A percentile compares a stretch with the other conserved stretches of the same genome.
Conservation (phyloP, 83 land plant genomes). For the Picea abies region DNA sequence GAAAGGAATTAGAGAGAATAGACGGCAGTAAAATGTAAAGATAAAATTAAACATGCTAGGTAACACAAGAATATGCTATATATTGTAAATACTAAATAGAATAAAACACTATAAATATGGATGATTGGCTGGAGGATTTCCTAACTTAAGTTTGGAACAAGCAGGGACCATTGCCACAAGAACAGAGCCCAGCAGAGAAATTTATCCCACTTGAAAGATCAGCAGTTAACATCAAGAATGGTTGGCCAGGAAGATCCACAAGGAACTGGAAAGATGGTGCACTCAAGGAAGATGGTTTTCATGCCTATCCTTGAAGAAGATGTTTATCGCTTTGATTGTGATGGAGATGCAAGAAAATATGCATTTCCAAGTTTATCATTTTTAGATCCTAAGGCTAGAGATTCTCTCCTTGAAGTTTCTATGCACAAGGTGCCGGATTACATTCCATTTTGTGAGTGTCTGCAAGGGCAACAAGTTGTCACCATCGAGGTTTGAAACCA, state of each 20-base stretch:
- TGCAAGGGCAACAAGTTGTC: conserved; percentile 65
- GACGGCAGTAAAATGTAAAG: neutral
- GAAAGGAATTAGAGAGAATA: neutral
- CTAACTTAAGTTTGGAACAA: conserved; percentile 4
- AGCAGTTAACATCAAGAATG: conserved; percentile 21
- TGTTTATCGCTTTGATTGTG: conserved; percentile 84
- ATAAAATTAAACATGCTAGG: neutral
- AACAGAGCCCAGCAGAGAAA: neutral
- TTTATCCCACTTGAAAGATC: neutral
- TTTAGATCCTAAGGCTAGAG: conserved; percentile 53
- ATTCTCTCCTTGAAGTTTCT: conserved; percentile 32
- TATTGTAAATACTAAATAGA: neutral
- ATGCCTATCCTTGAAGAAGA: conserved; percentile 79
- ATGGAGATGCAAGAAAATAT: conserved; percentile 40
- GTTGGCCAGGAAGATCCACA: conserved; percentile 14
- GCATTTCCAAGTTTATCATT: conserved; percentile 81
- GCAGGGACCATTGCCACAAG: neutral
- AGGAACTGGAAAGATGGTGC: neutral
- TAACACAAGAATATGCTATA: neutral
- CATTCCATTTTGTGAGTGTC: conserved; percentile 44
- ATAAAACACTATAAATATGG: neutral
- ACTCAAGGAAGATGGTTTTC: conserved; percentile 47
- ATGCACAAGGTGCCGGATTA: conserved; percentile 38
- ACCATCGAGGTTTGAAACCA: conserved; percentile 51
- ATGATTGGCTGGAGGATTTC: neutral